Base-by-base conservation (phyloP, 495 filamentous ascomycete genomes). In the Hypoxylon lenormandii region DNA sequence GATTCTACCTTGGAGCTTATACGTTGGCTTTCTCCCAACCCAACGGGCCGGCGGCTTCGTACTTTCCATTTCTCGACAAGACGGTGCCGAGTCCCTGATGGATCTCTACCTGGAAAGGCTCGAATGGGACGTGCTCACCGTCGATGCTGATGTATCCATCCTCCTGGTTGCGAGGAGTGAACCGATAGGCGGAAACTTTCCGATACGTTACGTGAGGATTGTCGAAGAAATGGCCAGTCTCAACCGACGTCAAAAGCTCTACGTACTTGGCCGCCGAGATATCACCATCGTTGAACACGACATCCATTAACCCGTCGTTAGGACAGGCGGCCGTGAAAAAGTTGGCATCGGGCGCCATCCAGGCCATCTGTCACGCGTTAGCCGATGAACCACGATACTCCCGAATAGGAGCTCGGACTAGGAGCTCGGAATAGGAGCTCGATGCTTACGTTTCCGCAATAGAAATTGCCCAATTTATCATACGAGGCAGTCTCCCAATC, bases 61-160 rank as follows among this genome's bases (percentile, higher is more conserved):
- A 97, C 30, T 84, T 72, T 40, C 83, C 87, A 5, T 81, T 86
- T 73, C 90, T 92, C 21, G 90, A 89, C 47, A 98, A 79, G 22
- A 92, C 89, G 1, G 91, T 92, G n/a, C 92, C 95, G 21, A 98
- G 80, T 0, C 93, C 92, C 47, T 84, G 83, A 79, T 97, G 92
- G 12, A 97, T 80, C 80, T 98, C 95, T 7, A 87, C 92, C 79
- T 98, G 95, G 76, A 97, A 94, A 0, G 91, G 89, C 59, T 89
- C 89, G 70, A 94, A 97, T 0, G 92, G 91, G 10, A 96, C 80
- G 19, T 87, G 81, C 77, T 98, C 95, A 22, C 95, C 95, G 69
- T 98, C 95, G 70, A 98, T 92, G 74, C 92, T 94, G 77, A 98
- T 94, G 78, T 92, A 95, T 4, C 95, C 93, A 47, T 85, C 82